These are phyloP conservation scores for Trichoderma polysporum DNA, from an alignment of 2,329 filamentous ascomycete species.

Conservation along the genomic window DNA sequence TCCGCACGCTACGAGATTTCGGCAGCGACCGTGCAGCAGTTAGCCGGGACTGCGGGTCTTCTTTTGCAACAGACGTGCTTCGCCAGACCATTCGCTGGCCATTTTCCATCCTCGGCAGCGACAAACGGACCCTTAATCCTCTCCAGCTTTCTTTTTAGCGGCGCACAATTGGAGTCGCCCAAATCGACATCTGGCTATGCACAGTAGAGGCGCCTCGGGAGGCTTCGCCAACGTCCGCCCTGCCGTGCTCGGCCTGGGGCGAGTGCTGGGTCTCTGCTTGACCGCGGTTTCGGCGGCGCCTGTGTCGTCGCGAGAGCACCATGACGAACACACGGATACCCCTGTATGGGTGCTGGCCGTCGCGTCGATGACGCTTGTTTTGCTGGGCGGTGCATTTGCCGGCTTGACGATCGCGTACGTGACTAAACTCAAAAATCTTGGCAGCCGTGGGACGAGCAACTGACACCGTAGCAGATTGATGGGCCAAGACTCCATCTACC, in stretches of 20 bases:
- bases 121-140: neutral
- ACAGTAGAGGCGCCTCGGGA: conserved; percentile 27
- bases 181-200: conserved; percentile 27
- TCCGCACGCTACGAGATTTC: neutral
- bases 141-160: neutral
- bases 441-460: neutral
- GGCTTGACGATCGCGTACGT: conserved; percentile 84
- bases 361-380: conserved; percentile 75
- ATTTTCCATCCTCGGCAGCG: neutral
- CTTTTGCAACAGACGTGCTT: neutral
- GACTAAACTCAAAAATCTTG: conserved; percentile 18
- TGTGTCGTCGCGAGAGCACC: conserved; percentile 37
- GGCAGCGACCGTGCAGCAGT: conserved; percentile 1
- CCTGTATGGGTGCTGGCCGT: conserved; percentile 78
- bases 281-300: conserved; percentile 51
- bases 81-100: neutral
- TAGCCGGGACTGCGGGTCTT: conserved; percentile 3
- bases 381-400: conserved; percentile 89
- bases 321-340: conserved; percentile 53
- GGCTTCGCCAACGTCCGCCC: conserved; percentile 46
- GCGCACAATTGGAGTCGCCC: neutral
- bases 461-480: conserved; percentile 46
- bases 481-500: conserved; percentile 89
- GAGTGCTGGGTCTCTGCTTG: conserved; percentile 50
- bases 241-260: conserved; percentile 51